Evolutionary conservation across 257 asterid genomes (phyloP).

Genomic region (Leptodermis oblonga): DNA sequence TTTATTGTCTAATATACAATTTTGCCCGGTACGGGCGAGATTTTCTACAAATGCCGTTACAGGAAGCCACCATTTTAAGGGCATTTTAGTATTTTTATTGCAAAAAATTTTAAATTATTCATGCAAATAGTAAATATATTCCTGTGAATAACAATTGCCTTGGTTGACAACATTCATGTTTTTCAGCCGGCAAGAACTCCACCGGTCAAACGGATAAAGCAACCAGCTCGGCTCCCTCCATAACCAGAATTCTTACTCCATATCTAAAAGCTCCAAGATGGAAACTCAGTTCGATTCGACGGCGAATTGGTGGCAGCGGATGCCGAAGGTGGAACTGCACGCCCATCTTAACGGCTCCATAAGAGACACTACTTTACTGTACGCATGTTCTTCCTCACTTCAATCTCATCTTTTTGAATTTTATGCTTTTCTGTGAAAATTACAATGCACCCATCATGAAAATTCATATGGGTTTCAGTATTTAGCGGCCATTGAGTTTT

Average conservation of each 20-base stretch:
- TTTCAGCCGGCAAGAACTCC: not conserved
- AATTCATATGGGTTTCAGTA: not conserved
- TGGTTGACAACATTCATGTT: not conserved
- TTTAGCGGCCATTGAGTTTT: not conserved
- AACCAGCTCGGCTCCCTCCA: not conserved
- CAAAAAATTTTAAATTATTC: no score
- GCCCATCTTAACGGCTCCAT: conserved; percentile 97
- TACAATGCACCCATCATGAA: not conserved
- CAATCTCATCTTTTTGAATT: not conserved
- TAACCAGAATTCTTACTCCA: not conserved
- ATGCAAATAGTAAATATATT: no score
- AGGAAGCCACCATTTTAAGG: no score
- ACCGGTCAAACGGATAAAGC: not conserved
- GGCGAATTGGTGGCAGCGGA: conserved; percentile 56
- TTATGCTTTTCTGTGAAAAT: not conserved
- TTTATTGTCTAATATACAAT: no score
- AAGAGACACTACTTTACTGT: conserved; percentile 80
- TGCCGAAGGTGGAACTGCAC: conserved; percentile 84
- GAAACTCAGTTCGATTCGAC: conserved; percentile 41
- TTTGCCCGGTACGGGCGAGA: no score
- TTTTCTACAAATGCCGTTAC: no score
- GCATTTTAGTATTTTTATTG: no score
- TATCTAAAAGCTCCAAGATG: conserved; percentile 23
- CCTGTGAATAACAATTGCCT: no score
- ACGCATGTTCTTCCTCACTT: conserved; percentile 11